Conservation (phyloP, 2,329 filamentous ascomycete genomes). For the Tolypocladium endophyticum region DNA sequence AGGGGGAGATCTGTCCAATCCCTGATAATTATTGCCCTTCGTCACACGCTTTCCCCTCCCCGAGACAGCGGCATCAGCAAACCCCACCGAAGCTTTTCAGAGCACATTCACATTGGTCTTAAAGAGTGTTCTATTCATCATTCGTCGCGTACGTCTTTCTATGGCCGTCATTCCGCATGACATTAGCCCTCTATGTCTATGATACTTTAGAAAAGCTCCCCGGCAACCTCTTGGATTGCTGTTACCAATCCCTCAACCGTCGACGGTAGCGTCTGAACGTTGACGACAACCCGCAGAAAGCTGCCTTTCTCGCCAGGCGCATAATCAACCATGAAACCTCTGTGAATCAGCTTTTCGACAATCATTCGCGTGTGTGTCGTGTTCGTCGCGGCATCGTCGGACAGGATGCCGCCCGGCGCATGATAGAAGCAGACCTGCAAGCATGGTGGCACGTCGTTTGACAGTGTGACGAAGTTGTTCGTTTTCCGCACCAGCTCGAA, state of each 20-base stretch:
- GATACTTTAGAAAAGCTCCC: conserved; percentile 5
- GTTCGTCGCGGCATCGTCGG: conserved; percentile 30
- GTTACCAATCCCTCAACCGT: conserved; percentile 44
- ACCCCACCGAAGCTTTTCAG: neutral
- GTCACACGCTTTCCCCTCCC: no score
- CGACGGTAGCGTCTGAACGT: conserved; percentile 39
- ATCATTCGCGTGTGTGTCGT: conserved; percentile 38
- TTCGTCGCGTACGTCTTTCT: neutral
- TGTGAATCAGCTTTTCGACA: conserved; percentile 32
- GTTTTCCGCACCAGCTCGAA: conserved; percentile 44
- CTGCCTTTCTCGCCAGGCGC: conserved; percentile 45
- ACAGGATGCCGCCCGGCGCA: conserved; percentile 42
- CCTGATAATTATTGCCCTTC: no score
- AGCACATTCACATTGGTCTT: neutral
- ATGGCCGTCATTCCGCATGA: neutral
- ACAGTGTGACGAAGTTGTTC: conserved; percentile 59
- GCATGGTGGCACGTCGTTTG: conserved; percentile 69
- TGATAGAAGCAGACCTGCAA: conserved; percentile 95
- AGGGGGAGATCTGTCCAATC: no score
- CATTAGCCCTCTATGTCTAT: neutral
- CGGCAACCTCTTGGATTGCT: conserved; percentile 39
- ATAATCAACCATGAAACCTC: conserved; percentile 52
- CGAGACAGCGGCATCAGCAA: no score
- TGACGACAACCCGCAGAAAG: conserved; percentile 51
- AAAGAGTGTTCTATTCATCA: neutral